Conservation (phyloP, 345 rosid genomes). For the Populus deltoides region DNA sequence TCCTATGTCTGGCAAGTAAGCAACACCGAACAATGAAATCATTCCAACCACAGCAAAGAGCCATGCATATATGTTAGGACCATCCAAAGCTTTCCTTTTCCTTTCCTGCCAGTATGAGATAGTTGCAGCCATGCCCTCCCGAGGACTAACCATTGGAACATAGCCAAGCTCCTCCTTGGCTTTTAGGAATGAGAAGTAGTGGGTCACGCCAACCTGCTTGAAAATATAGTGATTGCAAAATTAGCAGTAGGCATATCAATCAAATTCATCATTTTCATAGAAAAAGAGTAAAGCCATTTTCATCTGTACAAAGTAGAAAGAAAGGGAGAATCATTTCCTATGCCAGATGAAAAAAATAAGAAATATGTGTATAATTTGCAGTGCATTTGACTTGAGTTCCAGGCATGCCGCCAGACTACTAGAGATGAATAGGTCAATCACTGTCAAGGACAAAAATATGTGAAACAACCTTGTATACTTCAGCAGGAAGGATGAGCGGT, state of each 20-base stretch:
- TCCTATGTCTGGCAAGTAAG: slow-evolving; percentile 65
- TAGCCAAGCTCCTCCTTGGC: slow-evolving; percentile 89
- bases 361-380: neutral
- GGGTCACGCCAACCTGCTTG: slow-evolving; percentile 82
- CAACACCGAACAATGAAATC: slow-evolving; percentile 41
- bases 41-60: slow-evolving; percentile 49
- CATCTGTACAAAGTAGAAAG: neutral
- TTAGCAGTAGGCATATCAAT: neutral
- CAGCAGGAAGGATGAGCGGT: slow-evolving; percentile 83
- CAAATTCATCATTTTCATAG: neutral
- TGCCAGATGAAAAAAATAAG: neutral
- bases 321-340: neutral
- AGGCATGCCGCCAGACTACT: neutral
- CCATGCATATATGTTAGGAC: slow-evolving; percentile 67
- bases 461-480: slow-evolving; percentile 74
- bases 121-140: slow-evolving; percentile 86
- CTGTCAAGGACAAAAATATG: neutral
- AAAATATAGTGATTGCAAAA: neutral
- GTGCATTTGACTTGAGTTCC: neutral
- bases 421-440: neutral
- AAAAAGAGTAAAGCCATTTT: neutral
- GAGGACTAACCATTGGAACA: slow-evolving; percentile 72
- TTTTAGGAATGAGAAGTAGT: slow-evolving; percentile 82
- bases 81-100: slow-evolving; percentile 62
- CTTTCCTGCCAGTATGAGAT: slow-evolving; percentile 70